Evolutionary conservation across 176 grass and related monocot species (phyloP).

Genomic region (Cenchrus americanus): DNA sequence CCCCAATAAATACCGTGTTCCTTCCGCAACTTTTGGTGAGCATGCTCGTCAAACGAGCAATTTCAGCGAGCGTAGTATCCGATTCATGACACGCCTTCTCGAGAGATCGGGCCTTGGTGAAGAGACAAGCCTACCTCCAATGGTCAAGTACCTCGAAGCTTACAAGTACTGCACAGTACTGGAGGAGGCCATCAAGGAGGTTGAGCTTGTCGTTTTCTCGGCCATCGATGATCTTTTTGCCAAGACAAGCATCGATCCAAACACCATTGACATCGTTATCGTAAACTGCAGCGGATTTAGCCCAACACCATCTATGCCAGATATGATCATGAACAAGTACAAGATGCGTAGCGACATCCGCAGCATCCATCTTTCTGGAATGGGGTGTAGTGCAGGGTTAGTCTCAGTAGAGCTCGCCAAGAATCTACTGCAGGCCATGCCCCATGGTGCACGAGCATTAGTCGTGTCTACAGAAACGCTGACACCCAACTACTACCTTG

Average conservation of each 20-base stretch:
- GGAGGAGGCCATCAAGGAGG: constrained; percentile 15
- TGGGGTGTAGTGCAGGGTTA: constrained; percentile 50
- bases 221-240: constrained; percentile 39
- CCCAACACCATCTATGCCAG: constrained; percentile 39
- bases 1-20: not conserved
- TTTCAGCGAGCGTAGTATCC: not conserved
- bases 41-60: not conserved
- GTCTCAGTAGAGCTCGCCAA: constrained; percentile 39
- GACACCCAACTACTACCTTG: not conserved
- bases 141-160: not conserved
- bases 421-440: constrained; percentile 37
- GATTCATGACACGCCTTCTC: constrained; percentile 39
- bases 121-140: not conserved
- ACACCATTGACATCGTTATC: constrained; percentile 40
- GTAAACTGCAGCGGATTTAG: constrained; percentile 46
- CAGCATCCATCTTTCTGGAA: constrained; percentile 44
- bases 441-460: constrained; percentile 6
- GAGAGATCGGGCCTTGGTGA: constrained; percentile 34
- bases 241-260: constrained; percentile 17
- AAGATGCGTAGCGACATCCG: constrained; percentile 39
- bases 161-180: not conserved
- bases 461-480: constrained; percentile 4
- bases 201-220: constrained; percentile 37
- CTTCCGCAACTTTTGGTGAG: constrained; percentile 30
- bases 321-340: constrained; percentile 44